These are phyloP conservation scores for Omphalea diandra DNA, from an alignment of 441 rosid species.

Conservation along the genomic window DNA sequence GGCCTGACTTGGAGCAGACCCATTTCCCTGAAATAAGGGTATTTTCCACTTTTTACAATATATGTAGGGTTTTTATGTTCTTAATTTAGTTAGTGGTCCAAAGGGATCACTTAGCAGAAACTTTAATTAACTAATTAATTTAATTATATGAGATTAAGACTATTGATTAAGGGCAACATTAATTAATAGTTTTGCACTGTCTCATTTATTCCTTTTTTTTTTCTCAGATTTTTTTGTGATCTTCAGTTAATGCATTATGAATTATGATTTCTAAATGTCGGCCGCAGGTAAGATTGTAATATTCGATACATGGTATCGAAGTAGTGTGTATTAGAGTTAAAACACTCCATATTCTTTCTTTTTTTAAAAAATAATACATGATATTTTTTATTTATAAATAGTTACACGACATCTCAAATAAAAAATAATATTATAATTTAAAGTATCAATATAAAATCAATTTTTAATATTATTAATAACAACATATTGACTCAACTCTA, in stretches of 20 bases:
- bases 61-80: slow-evolving; percentile 36
- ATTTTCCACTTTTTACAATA: slow-evolving; percentile 21
- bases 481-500: too few relatives aligned
- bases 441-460: too few relatives aligned
- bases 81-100: slow-evolving; percentile 30
- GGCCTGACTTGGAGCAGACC: slow-evolving; percentile 34
- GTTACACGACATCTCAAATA: too few relatives aligned
- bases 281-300: background rate
- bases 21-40: slow-evolving; percentile 46
- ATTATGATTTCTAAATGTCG: background rate
- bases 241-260: background rate
- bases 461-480: too few relatives aligned
- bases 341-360: too few relatives aligned
- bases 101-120: slow-evolving; percentile 22
- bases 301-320: too few relatives aligned
- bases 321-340: too few relatives aligned
- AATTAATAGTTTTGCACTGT: slow-evolving; percentile 12
- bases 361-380: too few relatives aligned
- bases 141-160: slow-evolving; percentile 11
- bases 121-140: slow-evolving; percentile 23
- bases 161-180: slow-evolving; percentile 10
- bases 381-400: too few relatives aligned
- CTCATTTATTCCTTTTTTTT: background rate
- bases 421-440: too few relatives aligned
- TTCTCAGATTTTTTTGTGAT: background rate